Conservation (phyloP, 495 filamentous ascomycete species). For the Penicillium coprophilum region DNA sequence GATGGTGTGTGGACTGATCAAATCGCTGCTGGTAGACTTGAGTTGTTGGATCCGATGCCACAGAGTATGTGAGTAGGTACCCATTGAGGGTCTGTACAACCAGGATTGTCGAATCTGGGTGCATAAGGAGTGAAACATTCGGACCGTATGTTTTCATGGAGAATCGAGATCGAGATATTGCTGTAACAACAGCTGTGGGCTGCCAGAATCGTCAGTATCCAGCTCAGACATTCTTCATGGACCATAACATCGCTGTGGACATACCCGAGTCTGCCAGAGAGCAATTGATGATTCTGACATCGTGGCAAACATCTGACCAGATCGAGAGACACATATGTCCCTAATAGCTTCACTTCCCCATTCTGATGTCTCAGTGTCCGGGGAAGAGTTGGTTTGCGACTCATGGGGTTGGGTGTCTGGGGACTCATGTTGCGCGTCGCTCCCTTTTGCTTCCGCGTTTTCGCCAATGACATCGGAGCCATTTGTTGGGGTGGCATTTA, state of each 20-base stretch:
- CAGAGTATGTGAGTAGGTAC: conserved; percentile 90
- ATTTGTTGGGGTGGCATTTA: background rate
- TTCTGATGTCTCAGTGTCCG: conserved; percentile 29
- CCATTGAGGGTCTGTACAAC: conserved; percentile 87
- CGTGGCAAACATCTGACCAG: conserved; percentile 83
- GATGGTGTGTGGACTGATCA: conserved; percentile 62
- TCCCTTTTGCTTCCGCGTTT: background rate
- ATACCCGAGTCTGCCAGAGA: conserved; percentile 93
- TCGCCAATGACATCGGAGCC: conserved; percentile 10
- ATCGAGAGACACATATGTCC: conserved; percentile 74
- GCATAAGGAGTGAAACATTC: conserved; percentile 79
- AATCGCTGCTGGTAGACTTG: conserved; percentile 83
- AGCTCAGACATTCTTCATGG: background rate
- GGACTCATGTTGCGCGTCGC: conserved; percentile 5
- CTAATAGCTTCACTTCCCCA: conserved; percentile 62
- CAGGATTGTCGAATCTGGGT: conserved; percentile 87
- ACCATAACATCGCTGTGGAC: conserved; percentile 21
- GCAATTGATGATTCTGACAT: conserved; percentile 80
- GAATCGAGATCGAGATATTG: conserved; percentile 72
- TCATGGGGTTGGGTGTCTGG: conserved; percentile 16
- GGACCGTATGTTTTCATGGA: conserved; percentile 82
- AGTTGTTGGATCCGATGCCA: conserved; percentile 79
- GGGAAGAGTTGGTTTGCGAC: conserved; percentile 8
- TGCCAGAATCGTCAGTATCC: conserved; percentile 45
- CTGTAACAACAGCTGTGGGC: conserved; percentile 86